phyloP scores from a whole-genome alignment of 2,329 filamentous ascomycete genomes.

The Phaeosphaeriaceae sp. region DNA sequence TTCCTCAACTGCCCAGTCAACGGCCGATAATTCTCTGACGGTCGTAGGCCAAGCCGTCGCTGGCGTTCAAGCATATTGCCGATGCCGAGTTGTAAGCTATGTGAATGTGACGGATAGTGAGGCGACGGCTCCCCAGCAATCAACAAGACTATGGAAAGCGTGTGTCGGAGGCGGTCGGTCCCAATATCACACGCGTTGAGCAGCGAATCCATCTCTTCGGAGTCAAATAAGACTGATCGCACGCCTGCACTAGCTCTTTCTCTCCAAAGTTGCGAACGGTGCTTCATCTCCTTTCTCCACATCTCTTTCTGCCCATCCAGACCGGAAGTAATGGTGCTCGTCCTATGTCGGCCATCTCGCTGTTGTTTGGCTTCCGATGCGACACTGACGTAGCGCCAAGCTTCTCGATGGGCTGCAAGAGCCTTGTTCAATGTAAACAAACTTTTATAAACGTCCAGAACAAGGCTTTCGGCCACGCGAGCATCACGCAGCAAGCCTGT shows the following conservation, averaged over 20 bases:
- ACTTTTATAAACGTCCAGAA: conserved; percentile 14
- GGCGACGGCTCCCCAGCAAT: conserved; percentile 13
- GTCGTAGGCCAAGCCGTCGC: conserved; percentile 10
- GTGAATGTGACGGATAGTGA: conserved; percentile 8
- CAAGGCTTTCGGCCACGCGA: conserved; percentile 10
- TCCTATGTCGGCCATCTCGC: not conserved
- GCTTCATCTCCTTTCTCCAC: conserved; percentile 19
- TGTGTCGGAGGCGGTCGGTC: conserved; percentile 16
- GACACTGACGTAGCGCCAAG: conserved; percentile 13
- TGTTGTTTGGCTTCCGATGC: conserved; percentile 1
- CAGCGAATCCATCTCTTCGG: conserved; percentile 14
- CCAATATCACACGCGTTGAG: conserved; percentile 6
- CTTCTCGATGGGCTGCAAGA: conserved; percentile 20
- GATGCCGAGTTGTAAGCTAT: conserved; percentile 16
- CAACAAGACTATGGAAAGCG: conserved; percentile 17
- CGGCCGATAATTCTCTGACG: conserved; percentile 12
- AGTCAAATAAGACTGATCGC: conserved; percentile 11
- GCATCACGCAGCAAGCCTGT: conserved; percentile 16
- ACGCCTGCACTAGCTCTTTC: conserved; percentile 12
- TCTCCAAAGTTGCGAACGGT: conserved; percentile 15
- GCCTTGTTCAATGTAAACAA: conserved; percentile 18
- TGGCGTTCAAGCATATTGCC: conserved; percentile 17
- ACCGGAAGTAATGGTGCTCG: conserved; percentile 5
- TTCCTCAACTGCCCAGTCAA: conserved; percentile 15
- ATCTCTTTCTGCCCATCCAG: conserved; percentile 5